These are phyloP conservation scores for Pisolithus albus DNA, from an alignment of 768 basidiomycete species.

Conservation along the genomic window DNA sequence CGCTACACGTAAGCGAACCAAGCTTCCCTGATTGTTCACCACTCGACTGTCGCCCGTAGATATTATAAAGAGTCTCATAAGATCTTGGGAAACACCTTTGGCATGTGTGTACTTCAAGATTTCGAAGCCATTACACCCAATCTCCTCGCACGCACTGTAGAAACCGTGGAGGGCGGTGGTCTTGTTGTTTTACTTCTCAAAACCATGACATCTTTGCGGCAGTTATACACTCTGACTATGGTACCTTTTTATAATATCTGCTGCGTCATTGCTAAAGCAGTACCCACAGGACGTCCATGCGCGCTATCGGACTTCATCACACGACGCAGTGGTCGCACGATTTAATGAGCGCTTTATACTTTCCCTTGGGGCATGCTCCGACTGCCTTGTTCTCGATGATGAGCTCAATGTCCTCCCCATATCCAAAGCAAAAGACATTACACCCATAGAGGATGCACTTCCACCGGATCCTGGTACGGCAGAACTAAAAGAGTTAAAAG, in stretches of 20 bases:
- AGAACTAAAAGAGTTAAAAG: conserved; percentile 72
- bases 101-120: conserved; percentile 95
- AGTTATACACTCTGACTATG: conserved; percentile 90
- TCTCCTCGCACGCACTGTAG: conserved; percentile 90
- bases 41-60: conserved; percentile 28
- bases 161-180: conserved; percentile 96
- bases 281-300: conserved; percentile 84
- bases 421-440: conserved; percentile 90
- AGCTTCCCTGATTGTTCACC: background rate
- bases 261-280: background rate
- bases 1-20: conserved; percentile 77
- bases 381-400: conserved; percentile 93
- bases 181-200: conserved; percentile 84
- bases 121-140: conserved; percentile 99
- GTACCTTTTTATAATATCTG: conserved; percentile 23
- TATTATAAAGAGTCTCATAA: conserved; percentile 98
- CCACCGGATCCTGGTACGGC: conserved; percentile 39
- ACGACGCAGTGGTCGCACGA: conserved; percentile 82
- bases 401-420: conserved; percentile 97
- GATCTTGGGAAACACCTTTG: conserved; percentile 95
- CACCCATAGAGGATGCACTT: conserved; percentile 42
- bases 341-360: conserved; percentile 99
- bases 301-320: conserved; percentile 87
- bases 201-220: conserved; percentile 89
- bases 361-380: conserved; percentile 86